Conservation (phyloP, 805 yeast species). For the Wickerhamiella kurtzmanii region DNA sequence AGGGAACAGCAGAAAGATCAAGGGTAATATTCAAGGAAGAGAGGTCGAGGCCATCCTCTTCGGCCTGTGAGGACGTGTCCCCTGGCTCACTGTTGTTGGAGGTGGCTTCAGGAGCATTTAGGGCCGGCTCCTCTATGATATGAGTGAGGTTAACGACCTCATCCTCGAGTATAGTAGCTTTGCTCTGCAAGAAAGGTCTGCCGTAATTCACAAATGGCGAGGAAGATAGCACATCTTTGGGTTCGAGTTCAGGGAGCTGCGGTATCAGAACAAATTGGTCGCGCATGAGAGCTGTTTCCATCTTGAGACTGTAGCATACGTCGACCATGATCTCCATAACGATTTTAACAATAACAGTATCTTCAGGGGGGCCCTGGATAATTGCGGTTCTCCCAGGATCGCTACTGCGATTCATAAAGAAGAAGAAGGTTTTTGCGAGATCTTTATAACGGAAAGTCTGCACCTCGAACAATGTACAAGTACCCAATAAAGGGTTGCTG, state of each 20-base stretch:
- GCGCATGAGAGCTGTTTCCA: constrained; percentile 63
- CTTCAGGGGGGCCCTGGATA: constrained; percentile 57
- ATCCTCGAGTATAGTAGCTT: constrained; percentile 42
- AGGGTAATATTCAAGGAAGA: neutral
- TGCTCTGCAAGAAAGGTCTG: constrained; percentile 47
- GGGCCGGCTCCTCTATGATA: neutral
- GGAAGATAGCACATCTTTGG: constrained; percentile 49
- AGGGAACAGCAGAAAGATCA: neutral
- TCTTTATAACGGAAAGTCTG: constrained; percentile 47
- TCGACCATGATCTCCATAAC: constrained; percentile 71
- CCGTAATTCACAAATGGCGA: constrained; percentile 76
- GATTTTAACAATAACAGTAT: constrained; percentile 54
- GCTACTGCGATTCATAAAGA: constrained; percentile 60
- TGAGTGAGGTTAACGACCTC: constrained; percentile 14
- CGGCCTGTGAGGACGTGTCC: neutral
- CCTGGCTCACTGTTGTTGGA: neutral
- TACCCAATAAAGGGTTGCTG: constrained; percentile 56
- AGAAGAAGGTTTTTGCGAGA: constrained; percentile 51
- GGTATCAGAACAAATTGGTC: constrained; percentile 46
- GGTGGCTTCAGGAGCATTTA: neutral
- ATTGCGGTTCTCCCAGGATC: constrained; percentile 74
- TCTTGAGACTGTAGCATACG: constrained; percentile 59
- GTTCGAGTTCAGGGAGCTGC: constrained; percentile 24
- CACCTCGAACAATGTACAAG: constrained; percentile 59
- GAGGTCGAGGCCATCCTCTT: constrained; percentile 1